phyloP scores from a whole-genome alignment of 768 basidiomycete species.

The Leccinum rimulosum region DNA sequence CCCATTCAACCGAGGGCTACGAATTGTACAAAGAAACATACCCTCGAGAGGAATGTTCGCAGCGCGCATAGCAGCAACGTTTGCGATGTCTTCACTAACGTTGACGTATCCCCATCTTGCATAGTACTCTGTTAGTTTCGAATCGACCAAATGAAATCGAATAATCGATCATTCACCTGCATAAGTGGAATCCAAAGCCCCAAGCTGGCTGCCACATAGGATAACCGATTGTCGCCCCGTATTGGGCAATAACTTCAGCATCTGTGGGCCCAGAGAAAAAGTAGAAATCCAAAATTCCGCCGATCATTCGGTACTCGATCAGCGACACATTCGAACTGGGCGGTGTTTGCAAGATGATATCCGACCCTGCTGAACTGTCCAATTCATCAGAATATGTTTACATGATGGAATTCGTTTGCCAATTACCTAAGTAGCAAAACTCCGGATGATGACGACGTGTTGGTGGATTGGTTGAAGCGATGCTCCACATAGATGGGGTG shows the following conservation, averaged over 20 bases:
- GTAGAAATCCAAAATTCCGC: slow-evolving; percentile 77
- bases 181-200: slow-evolving; percentile 79
- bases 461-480: slow-evolving; percentile 51
- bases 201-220: slow-evolving; percentile 73
- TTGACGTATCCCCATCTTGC: slow-evolving; percentile 46
- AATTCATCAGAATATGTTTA: slow-evolving; percentile 5
- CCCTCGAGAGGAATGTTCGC: slow-evolving; percentile 77
- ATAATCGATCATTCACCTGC: slow-evolving; percentile 40
- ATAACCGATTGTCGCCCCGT: slow-evolving; percentile 61
- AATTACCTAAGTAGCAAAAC: slow-evolving; percentile 69
- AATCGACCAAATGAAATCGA: neutral
- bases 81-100: slow-evolving; percentile 54
- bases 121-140: neutral
- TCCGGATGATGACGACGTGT: slow-evolving; percentile 63
- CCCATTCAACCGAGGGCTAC: neutral
- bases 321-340: slow-evolving; percentile 52
- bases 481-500: slow-evolving; percentile 76
- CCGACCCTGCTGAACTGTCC: slow-evolving; percentile 63
- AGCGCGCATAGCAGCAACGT: slow-evolving; percentile 57
- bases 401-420: neutral
- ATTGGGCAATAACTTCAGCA: slow-evolving; percentile 63
- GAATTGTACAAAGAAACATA: slow-evolving; percentile 18
- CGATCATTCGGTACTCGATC: slow-evolving; percentile 70
- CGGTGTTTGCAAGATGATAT: slow-evolving; percentile 66
- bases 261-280: slow-evolving; percentile 62